Evolutionary conservation across 352 stramenopile genomes (phyloP).

Genomic region (Phytopythium sindhum): DNA sequence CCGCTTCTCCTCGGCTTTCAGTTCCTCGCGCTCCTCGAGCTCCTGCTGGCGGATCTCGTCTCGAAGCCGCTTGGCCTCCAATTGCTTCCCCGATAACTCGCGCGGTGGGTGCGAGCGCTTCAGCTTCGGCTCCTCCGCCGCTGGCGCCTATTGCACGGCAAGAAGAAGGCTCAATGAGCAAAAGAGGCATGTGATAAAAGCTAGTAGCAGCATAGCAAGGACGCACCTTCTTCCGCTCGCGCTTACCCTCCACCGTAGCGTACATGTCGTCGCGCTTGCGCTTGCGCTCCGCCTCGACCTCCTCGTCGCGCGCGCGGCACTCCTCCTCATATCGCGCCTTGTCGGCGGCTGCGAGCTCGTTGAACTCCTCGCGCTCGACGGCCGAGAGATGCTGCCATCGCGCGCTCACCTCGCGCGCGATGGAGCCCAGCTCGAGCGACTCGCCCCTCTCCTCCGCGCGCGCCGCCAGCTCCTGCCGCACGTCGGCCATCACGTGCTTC

Average conservation of each 20-base stretch:
- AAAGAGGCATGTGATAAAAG: constrained; percentile 2
- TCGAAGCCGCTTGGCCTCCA: constrained; percentile 60
- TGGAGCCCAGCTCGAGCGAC: constrained; percentile 51
- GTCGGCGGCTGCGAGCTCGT: constrained; percentile 54
- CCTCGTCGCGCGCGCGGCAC: constrained; percentile 62
- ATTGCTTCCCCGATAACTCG: constrained; percentile 62
- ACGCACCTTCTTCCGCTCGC: constrained; percentile 68
- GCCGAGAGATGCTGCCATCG: constrained; percentile 68
- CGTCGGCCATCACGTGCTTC: constrained; percentile 61
- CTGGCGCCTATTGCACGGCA: constrained; percentile 17
- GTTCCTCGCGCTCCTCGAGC: constrained; percentile 59
- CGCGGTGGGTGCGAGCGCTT: constrained; percentile 35
- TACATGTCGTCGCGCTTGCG: constrained; percentile 75
- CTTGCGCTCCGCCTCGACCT: constrained; percentile 70
- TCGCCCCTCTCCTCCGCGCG: constrained; percentile 44
- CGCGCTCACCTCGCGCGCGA: constrained; percentile 74
- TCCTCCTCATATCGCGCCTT: constrained; percentile 72
- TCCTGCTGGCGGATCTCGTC: constrained; percentile 79
- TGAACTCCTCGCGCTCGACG: constrained; percentile 68
- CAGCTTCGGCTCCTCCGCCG: constrained; percentile 35
- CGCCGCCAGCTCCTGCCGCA: constrained; percentile 51
- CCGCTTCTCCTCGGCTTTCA: constrained; percentile 68
- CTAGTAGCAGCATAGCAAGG: not conserved
- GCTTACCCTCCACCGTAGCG: constrained; percentile 69
- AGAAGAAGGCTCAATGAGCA: not conserved